Base-by-base conservation (phyloP, 495 filamentous ascomycete genomes). In the Penicillium arizonense region DNA sequence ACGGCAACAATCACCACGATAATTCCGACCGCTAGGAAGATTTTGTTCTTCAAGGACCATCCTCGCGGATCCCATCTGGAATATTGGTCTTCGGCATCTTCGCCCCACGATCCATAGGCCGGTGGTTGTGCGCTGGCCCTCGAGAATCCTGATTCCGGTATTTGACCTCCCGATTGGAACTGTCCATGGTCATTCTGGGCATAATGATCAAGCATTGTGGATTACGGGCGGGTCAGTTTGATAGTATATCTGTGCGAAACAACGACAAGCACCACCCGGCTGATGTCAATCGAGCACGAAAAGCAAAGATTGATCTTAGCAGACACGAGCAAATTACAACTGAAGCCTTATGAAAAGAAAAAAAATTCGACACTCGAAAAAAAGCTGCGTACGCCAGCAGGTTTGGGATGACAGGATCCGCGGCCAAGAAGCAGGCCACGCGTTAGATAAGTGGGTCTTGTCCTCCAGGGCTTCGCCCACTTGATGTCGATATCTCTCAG, bases 1-100 rank as follows among this genome's bases (percentile, higher is more conserved):
- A 77, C 59, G 5, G 72, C 69, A 4, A 81, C 60, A 0, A 81
- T 60, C 24, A 81, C 57, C 9, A 74, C 62, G 10, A 75, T 53
- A 4, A 71, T 63, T 4, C 56, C 51, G 7, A 12, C 52, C n/a
- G 47, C 61, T 13, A 61, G 62, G 14, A 64, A 49, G 14, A 57
- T 34, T 20, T 62, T 62, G 18, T 46, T 65, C 28, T 54, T 50
- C 7, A 56, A 35, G 8, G 62, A 65, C 62, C 62, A 65, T 30
- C 50, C 58, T 16, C 61, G 52, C 18, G 55, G 55, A 23, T 64
- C 52, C 48, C 48, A 50, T 50, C 18, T 50, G 6, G 48, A 50
- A 30, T 50, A 41, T 43, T 14, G 20, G 39, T 26, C 21, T 37
- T 6, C 24, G 1, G 9, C 48, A 0, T 50, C 37, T 36, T n/a